Conservation (phyloP, 768 basidiomycete species). For the Russula brevipes region DNA sequence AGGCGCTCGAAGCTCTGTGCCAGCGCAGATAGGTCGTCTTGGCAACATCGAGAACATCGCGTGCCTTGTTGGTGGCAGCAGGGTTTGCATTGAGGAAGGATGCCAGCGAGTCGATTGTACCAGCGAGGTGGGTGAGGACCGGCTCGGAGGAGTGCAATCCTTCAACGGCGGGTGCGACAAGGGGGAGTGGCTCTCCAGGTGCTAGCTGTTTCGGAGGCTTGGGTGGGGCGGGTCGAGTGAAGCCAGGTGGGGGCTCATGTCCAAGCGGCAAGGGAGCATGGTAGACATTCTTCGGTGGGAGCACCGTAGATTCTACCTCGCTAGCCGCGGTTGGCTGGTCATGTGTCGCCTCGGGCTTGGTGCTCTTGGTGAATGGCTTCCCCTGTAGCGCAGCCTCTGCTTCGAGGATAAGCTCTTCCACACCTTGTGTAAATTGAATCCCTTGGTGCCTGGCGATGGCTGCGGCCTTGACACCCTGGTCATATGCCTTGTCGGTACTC, state of each 20-base stretch:
- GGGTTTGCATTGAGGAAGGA: conserved; percentile 76
- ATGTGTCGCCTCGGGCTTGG: conserved; percentile 28
- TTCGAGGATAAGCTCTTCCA: conserved; percentile 60
- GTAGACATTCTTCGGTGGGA: conserved; percentile 48
- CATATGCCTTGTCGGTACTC: conserved; percentile 31
- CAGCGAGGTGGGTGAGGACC: conserved; percentile 87
- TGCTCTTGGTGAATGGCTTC: conserved; percentile 34
- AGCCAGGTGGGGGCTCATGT: conserved; percentile 91
- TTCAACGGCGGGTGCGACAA: conserved; percentile 74
- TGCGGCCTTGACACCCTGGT: conserved; percentile 35
- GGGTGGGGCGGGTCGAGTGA: conserved; percentile 52
- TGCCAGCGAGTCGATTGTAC: conserved; percentile 88
- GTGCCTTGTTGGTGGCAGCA: conserved; percentile 57
- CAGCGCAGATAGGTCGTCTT: conserved; percentile 76
- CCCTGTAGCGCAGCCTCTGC: conserved; percentile 67
- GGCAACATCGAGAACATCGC: conserved; percentile 72
- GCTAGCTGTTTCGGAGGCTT: conserved; percentile 37
- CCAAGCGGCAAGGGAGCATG: conserved; percentile 78
- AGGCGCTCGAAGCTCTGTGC: conserved; percentile 71
- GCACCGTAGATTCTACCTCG: conserved; percentile 23
- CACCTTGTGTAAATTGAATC: conserved; percentile 53
- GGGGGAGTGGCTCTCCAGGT: conserved; percentile 53
- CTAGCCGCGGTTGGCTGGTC: conserved; percentile 27
- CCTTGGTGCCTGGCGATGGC: conserved; percentile 44
- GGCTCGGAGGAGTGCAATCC: conserved; percentile 75